Evolutionary conservation across 2,329 filamentous ascomycete genomes (phyloP).

Genomic region (Colletotrichum sp.): DNA sequence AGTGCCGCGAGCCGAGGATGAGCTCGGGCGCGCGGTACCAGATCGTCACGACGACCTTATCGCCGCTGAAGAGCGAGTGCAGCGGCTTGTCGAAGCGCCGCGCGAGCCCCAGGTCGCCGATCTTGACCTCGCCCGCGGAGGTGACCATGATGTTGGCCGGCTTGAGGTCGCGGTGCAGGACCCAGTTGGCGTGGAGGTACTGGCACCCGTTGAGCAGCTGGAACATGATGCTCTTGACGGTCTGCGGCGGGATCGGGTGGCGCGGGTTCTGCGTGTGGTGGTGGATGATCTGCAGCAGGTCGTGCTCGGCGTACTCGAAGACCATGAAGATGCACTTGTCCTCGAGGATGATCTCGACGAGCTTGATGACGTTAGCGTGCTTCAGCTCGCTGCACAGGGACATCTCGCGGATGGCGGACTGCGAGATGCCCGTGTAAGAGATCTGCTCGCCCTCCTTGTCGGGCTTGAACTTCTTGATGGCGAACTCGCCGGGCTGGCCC

Average conservation of each 20-base stretch:
- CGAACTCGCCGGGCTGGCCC: slow-evolving; percentile 81
- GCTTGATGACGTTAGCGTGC: slow-evolving; percentile 87
- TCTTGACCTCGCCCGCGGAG: slow-evolving; percentile 86
- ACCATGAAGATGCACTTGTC: slow-evolving; percentile 99
- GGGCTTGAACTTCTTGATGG: slow-evolving; percentile 99
- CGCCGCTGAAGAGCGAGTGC: slow-evolving; percentile 88
- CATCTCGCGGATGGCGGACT: slow-evolving; percentile 97
- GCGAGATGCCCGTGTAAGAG: slow-evolving; percentile 96
- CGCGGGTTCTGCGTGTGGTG: slow-evolving; percentile 91
- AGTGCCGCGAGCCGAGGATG: slow-evolving; percentile 90
- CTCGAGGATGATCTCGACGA: slow-evolving; percentile 95
- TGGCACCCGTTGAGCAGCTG: slow-evolving; percentile 94
- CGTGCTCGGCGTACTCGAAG: slow-evolving; percentile 98
- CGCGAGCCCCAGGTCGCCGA: slow-evolving; percentile 91
- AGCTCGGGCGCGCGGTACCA: slow-evolving; percentile 98
- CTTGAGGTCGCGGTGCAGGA: slow-evolving; percentile 95
- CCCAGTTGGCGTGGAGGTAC: slow-evolving; percentile 96
- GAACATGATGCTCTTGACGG: slow-evolving; percentile 93
- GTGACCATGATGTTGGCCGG: slow-evolving; percentile 99
- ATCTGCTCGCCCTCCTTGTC: slow-evolving; percentile 97
- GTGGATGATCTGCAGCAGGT: slow-evolving; percentile 96
- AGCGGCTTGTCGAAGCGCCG: slow-evolving; percentile 93
- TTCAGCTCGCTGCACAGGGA: slow-evolving; percentile 90
- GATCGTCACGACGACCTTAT: slow-evolving; percentile 98
- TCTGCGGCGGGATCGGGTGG: slow-evolving; percentile 85